These are phyloP conservation scores for Leptographium flavum DNA, from an alignment of 2,329 filamentous ascomycete genomes.

Conservation along the genomic window DNA sequence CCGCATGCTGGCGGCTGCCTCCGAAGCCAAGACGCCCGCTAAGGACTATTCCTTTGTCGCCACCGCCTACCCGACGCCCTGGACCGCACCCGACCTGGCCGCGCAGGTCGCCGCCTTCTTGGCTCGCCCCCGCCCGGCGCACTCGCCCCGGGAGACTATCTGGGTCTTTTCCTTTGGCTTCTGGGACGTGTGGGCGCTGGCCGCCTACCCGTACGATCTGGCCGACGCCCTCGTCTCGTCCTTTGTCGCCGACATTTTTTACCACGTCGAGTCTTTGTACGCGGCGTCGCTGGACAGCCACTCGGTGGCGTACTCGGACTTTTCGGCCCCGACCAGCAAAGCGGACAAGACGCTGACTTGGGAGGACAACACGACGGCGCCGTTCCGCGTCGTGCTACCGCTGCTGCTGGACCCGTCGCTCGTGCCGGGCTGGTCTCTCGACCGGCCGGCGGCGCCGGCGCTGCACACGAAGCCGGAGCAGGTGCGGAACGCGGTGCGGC, in stretches of 20 bases:
- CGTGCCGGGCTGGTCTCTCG: constrained; percentile 34
- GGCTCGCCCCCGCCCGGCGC: constrained; percentile 18
- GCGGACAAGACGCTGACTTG: constrained; percentile 11
- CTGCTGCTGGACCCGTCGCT: constrained; percentile 38
- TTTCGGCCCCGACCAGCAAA: background rate
- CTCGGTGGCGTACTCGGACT: constrained; percentile 32
- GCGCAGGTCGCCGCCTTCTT: constrained; percentile 32
- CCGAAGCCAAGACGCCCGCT: constrained; percentile 22
- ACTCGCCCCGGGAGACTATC: constrained; percentile 29
- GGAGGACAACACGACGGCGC: constrained; percentile 13
- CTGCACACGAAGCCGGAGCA: constrained; percentile 36
- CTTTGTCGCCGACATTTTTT: constrained; percentile 25
- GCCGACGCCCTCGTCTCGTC: constrained; percentile 23
- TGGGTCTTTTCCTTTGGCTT: constrained; percentile 39
- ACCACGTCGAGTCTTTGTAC: constrained; percentile 32
- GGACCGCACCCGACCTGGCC: constrained; percentile 25
- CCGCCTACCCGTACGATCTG: constrained; percentile 27
- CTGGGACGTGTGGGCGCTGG: constrained; percentile 40
- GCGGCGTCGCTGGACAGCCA: constrained; percentile 23
- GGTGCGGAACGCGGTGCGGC: constrained; percentile 35
- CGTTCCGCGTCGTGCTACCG: constrained; percentile 37
- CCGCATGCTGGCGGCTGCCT: constrained; percentile 15
- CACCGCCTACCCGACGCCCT: constrained; percentile 26
- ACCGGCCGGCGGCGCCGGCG: constrained; percentile 25
- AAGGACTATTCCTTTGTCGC: constrained; percentile 28